Percentiles rank a stretch among this genome's conserved stretches.
These are phyloP conservation scores for Magnolia kwangsiensis DNA, from an alignment of 164 flowering plant species.

Conservation along the genomic window DNA sequence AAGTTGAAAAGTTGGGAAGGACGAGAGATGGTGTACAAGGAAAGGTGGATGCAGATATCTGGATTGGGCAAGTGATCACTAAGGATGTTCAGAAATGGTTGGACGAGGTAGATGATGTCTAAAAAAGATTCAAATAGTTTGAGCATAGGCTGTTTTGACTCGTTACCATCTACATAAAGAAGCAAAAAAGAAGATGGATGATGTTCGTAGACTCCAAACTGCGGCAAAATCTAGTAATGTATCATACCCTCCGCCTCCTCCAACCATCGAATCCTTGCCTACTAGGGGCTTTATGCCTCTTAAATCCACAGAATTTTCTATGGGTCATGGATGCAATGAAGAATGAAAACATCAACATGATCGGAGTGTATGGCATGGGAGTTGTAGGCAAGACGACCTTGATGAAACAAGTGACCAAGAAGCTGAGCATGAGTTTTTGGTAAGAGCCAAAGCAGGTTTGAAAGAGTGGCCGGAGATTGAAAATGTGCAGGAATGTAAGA, in stretches of 20 bases:
- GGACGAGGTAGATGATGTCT: too few species aligned
- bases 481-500: background rate
- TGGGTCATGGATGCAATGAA: constrained; percentile 7
- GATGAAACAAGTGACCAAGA: constrained; percentile 5
- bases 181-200: background rate
- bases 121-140: too few species aligned
- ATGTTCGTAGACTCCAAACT: background rate
- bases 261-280: background rate
- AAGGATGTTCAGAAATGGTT: too few species aligned
- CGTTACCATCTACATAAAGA: background rate
- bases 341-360: constrained; percentile 7
- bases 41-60: too few species aligned
- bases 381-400: constrained; percentile 8
- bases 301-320: background rate
- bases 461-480: constrained; percentile 13
- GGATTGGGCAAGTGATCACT: too few species aligned
- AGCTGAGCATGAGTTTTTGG: background rate
- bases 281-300: background rate
- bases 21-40: too few species aligned
- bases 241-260: background rate
- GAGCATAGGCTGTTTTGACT: too few species aligned
- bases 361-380: constrained; percentile 11
- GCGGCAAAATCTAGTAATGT: background rate
- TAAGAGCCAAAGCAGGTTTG: constrained; percentile 1
- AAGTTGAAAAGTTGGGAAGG: too few species aligned